These are phyloP conservation scores for Pythium pyrilobum DNA, from an alignment of 352 stramenopile species.

Conservation along the genomic window DNA sequence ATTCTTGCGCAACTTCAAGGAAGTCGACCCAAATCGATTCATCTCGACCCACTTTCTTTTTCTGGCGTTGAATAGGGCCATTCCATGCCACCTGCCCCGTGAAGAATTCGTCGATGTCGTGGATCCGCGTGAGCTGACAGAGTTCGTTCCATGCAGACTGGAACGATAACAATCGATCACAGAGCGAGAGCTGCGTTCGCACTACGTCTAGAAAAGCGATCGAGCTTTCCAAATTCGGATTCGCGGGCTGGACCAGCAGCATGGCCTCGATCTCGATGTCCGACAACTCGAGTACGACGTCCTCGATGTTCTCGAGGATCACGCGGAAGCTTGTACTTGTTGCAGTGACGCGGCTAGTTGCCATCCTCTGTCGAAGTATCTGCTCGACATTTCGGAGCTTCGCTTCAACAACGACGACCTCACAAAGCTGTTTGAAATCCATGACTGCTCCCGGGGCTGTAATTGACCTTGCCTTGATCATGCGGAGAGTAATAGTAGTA, in stretches of 20 bases:
- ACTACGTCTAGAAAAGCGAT: conserved; percentile 28
- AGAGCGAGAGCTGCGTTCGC: conserved; percentile 25
- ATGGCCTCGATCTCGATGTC: conserved; percentile 11
- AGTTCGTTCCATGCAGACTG: conserved; percentile 38
- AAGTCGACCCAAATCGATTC: conserved; percentile 30
- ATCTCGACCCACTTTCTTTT: conserved; percentile 11
- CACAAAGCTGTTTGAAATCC: conserved; percentile 33
- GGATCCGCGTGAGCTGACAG: conserved; percentile 43
- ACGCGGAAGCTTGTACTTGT: conserved; percentile 10
- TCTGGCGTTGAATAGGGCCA: conserved; percentile 7
- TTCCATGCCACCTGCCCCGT: conserved; percentile 22
- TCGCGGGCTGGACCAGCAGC: conserved; percentile 27
- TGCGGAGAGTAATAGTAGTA: conserved; percentile 4
- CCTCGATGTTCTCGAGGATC: conserved; percentile 7
- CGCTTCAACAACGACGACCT: conserved; percentile 48
- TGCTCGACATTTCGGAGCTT: conserved; percentile 32
- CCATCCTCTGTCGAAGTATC: conserved; percentile 25
- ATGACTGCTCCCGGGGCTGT: background rate
- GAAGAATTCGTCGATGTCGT: conserved; percentile 65
- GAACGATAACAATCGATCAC: conserved; percentile 33
- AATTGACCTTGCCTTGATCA: conserved; percentile 4
- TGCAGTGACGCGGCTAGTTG: conserved; percentile 24
- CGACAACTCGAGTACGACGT: conserved; percentile 8
- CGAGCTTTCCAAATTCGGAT: conserved; percentile 32
- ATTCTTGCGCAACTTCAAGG: conserved; percentile 26